Evolutionary conservation across 306 rosid species (phyloP).

Genomic region (Dalbergia cochinchinensis): DNA sequence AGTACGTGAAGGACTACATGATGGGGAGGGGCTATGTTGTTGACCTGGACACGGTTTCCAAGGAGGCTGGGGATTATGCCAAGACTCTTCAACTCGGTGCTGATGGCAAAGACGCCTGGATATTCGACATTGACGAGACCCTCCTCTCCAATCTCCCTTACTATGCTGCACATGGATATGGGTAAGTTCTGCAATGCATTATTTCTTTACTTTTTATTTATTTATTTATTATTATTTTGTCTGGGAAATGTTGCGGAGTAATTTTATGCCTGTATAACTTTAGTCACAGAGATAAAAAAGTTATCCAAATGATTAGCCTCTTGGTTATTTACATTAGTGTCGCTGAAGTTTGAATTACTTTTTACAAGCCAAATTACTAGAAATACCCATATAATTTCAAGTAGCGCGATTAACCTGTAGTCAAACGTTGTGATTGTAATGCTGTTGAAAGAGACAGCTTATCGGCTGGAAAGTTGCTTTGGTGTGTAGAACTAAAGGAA

Average conservation of each 20-base stretch:
- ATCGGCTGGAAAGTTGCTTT: neutral
- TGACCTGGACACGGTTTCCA: slow-evolving; percentile 69
- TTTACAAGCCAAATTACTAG: too few relatives aligned
- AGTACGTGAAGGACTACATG: slow-evolving; percentile 72
- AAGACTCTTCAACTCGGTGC: slow-evolving; percentile 55
- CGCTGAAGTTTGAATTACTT: too few relatives aligned
- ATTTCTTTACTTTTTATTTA: too few relatives aligned
- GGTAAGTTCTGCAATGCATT: slow-evolving; percentile 50
- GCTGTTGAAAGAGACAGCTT: neutral
- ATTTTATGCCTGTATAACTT: too few relatives aligned
- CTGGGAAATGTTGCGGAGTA: too few relatives aligned
- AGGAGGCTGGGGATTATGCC: slow-evolving; percentile 69
- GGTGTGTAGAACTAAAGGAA: neutral
- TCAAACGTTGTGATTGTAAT: neutral
- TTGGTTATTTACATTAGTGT: too few relatives aligned
- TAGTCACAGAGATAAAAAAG: too few relatives aligned
- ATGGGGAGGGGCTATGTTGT: slow-evolving; percentile 59
- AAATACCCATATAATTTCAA: too few relatives aligned
- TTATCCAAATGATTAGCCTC: too few relatives aligned
- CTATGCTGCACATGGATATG: slow-evolving; percentile 76
- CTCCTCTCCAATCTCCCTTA: slow-evolving; percentile 90
- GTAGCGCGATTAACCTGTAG: too few relatives aligned
- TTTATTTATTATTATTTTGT: too few relatives aligned
- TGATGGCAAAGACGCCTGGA: slow-evolving; percentile 86
- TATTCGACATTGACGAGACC: slow-evolving; percentile 92